Conservation (phyloP, 768 basidiomycete genomes). For the Psilocybe cubensis region DNA sequence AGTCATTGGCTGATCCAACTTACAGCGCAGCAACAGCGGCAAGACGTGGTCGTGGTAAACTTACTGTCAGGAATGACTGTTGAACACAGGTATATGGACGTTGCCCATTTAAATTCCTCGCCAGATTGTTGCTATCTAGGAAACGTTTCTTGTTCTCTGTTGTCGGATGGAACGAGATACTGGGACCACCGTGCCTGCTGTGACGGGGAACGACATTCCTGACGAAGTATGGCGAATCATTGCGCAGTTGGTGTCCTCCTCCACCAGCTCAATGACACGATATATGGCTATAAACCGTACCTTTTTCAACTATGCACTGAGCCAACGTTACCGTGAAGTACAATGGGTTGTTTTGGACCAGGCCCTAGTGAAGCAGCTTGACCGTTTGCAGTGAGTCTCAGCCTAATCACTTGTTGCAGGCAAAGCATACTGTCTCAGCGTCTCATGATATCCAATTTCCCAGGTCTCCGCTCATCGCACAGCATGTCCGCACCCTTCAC, state of each 20-base stretch:
- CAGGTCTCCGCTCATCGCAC: slow-evolving; percentile 36
- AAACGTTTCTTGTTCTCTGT: too few species aligned
- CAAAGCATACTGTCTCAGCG: too few species aligned
- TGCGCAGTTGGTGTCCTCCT: slow-evolving; percentile 19
- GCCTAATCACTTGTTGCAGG: too few species aligned
- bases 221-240: slow-evolving; percentile 38
- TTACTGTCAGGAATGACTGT: too few species aligned
- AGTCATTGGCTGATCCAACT: too few species aligned
- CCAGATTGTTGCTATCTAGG: too few species aligned
- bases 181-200: too few species aligned
- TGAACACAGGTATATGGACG: too few species aligned
- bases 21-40: too few species aligned
- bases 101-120: too few species aligned
- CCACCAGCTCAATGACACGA: slow-evolving; percentile 5
- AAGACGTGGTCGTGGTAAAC: too few species aligned
- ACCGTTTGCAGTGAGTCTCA: slow-evolving; percentile 33
- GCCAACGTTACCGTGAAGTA: slow-evolving; percentile 32
- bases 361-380: slow-evolving; percentile 27
- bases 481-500: slow-evolving; percentile 34
- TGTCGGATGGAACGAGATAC: too few species aligned
- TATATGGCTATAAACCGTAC: slow-evolving; percentile 35
- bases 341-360: slow-evolving; percentile 35
- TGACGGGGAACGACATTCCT: slow-evolving; percentile 28
- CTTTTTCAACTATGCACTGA: slow-evolving; percentile 33
- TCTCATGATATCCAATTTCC: not conserved